A percentile compares a stretch with the other conserved stretches of the same genome.
Evolutionary conservation across 257 asterid genomes (phyloP).

Genomic region (Phtheirospermum japonicum): DNA sequence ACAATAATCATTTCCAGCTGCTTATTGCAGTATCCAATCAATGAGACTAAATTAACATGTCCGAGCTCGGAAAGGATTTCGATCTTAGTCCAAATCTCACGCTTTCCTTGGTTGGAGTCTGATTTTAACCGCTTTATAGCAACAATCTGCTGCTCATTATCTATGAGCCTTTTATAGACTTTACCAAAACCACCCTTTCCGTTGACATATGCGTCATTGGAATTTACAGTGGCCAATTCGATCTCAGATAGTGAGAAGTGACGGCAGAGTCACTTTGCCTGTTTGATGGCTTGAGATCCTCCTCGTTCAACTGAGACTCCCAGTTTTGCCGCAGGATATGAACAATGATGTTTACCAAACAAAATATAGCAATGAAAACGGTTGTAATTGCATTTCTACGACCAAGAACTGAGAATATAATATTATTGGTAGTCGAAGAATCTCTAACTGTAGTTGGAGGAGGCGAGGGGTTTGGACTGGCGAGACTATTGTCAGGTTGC

Average conservation of each 20-base stretch:
- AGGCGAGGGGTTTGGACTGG: slow-evolving; percentile 36
- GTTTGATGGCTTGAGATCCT: slow-evolving; percentile 31
- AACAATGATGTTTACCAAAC: slow-evolving; percentile 39
- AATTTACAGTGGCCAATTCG: slow-evolving; percentile 39
- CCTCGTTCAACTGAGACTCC: slow-evolving; percentile 30
- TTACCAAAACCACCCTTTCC: slow-evolving; percentile 67
- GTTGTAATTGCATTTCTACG: slow-evolving; percentile 40
- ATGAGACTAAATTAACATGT: slow-evolving; percentile 58
- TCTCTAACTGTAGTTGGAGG: neutral
- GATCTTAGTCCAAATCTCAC: slow-evolving; percentile 57
- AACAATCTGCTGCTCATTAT: slow-evolving; percentile 36
- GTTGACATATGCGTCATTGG: slow-evolving; percentile 36
- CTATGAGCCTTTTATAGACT: slow-evolving; percentile 39
- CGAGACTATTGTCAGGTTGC: slow-evolving; percentile 67
- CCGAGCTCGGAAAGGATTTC: slow-evolving; percentile 52
- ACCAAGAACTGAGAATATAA: slow-evolving; percentile 27
- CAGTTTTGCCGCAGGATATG: slow-evolving; percentile 33
- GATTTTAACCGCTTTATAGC: slow-evolving; percentile 55
- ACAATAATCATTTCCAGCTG: slow-evolving; percentile 49
- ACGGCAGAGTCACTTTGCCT: slow-evolving; percentile 37
- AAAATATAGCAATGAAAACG: slow-evolving; percentile 29
- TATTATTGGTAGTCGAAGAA: slow-evolving; percentile 22
- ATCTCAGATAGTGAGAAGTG: slow-evolving; percentile 53
- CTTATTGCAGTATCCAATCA: slow-evolving; percentile 63
- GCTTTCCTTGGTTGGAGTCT: slow-evolving; percentile 59